Evolutionary conservation across 2,329 filamentous ascomycete species (phyloP).

Genomic region (Penicillium italicum): DNA sequence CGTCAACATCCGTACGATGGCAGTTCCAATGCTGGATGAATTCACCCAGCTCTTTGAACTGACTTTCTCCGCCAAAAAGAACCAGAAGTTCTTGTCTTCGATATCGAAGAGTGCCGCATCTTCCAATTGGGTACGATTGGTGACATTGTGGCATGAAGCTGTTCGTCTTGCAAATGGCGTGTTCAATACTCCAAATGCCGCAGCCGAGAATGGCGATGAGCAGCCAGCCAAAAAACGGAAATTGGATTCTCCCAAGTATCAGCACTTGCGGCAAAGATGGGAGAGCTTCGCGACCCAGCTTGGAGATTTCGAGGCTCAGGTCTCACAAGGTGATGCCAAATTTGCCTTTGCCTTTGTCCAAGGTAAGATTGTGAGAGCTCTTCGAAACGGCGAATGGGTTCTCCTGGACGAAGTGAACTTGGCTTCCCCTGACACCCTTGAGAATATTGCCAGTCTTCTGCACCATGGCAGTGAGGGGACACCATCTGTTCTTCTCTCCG

Average conservation of each 20-base stretch:
- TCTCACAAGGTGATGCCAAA: constrained; percentile 66
- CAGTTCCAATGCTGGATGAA: constrained; percentile 86
- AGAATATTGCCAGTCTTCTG: constrained; percentile 86
- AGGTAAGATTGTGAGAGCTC: constrained; percentile 93
- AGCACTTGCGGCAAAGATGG: constrained; percentile 68
- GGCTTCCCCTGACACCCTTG: constrained; percentile 88
- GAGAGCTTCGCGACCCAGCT: constrained; percentile 71
- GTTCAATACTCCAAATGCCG: constrained; percentile 52
- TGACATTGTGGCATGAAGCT: constrained; percentile 83
- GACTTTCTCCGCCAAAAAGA: constrained; percentile 84
- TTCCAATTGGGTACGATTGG: constrained; percentile 81
- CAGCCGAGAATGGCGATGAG: constrained; percentile 42
- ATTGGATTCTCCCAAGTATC: constrained; percentile 52
- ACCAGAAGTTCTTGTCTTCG: constrained; percentile 78
- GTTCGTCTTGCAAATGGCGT: constrained; percentile 79
- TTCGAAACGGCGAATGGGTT: constrained; percentile 94
- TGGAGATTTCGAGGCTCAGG: constrained; percentile 73
- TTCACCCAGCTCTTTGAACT: constrained; percentile 85
- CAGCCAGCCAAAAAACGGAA: constrained; percentile 71
- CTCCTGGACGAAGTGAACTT: constrained; percentile 96
- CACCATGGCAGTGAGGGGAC: constrained; percentile 65
- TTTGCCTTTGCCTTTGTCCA: constrained; percentile 97
- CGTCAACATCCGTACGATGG: constrained; percentile 81
- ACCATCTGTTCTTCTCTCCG: constrained; percentile 83
- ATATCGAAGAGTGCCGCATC: constrained; percentile 75